These are phyloP conservation scores for Nicotiana knightiana DNA, from an alignment of 257 asterid species.

Conservation along the genomic window DNA sequence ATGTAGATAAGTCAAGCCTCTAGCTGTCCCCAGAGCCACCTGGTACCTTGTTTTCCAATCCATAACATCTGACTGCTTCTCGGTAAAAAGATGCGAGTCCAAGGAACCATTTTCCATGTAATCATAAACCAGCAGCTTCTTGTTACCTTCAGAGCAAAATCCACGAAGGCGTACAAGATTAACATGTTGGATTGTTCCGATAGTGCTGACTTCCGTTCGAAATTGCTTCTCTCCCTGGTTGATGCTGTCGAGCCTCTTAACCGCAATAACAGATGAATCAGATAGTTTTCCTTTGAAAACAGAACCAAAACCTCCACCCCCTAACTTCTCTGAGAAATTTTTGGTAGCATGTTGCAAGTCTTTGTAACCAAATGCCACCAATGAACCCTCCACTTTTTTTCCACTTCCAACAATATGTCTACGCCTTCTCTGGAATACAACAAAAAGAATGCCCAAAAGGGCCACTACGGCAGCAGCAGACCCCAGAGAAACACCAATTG, in stretches of 20 bases:
- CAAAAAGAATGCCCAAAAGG: slow-evolving; percentile 14
- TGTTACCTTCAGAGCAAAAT: slow-evolving; percentile 38
- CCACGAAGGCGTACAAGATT: slow-evolving; percentile 50
- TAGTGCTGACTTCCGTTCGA: slow-evolving; percentile 50
- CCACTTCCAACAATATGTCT: slow-evolving; percentile 13
- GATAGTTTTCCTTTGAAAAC: slow-evolving; percentile 45
- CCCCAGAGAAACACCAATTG: slow-evolving; percentile 31
- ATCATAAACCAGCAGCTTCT: slow-evolving; percentile 40
- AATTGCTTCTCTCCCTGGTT: slow-evolving; percentile 58
- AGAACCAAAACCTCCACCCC: slow-evolving; percentile 53
- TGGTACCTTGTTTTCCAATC: slow-evolving; percentile 41
- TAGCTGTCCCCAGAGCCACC: slow-evolving; percentile 47
- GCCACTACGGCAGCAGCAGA: slow-evolving; percentile 18
- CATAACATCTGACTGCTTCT: slow-evolving; percentile 22
- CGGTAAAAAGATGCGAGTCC: slow-evolving; percentile 36
- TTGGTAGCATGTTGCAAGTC: slow-evolving; percentile 40
- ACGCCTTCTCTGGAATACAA: slow-evolving; percentile 17
- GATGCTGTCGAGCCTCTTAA: slow-evolving; percentile 45
- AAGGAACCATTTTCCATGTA: slow-evolving; percentile 42
- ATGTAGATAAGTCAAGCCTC: slow-evolving; percentile 54
- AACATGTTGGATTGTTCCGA: slow-evolving; percentile 51
- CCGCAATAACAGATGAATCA: slow-evolving; percentile 40
- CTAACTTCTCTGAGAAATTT: slow-evolving; percentile 43
- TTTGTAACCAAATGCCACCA: slow-evolving; percentile 29
- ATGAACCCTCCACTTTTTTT: slow-evolving; percentile 26